Evolutionary conservation across 306 rosid species (phyloP).

Genomic region (Spatholobus suberectus): DNA sequence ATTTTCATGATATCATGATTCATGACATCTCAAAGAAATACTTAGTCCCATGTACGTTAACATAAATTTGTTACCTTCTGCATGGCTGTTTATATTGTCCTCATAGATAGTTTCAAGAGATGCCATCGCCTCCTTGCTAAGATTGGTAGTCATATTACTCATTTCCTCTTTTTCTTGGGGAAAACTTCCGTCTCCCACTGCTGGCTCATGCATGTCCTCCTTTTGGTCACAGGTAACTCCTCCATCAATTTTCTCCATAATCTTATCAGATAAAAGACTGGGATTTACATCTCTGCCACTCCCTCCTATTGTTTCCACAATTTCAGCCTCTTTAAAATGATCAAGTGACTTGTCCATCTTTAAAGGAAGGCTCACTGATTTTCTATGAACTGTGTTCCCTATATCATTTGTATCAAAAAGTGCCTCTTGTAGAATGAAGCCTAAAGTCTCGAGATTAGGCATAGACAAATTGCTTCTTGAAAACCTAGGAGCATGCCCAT

Average conservation of each 20-base stretch:
- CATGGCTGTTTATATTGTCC: constrained; percentile 38
- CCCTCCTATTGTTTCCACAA: constrained; percentile 40
- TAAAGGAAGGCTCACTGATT: constrained; percentile 41
- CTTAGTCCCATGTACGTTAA: background rate
- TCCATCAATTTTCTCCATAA: constrained; percentile 34
- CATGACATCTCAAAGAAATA: constrained; percentile 8
- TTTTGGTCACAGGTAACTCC: constrained; percentile 29
- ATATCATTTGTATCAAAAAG: constrained; percentile 50
- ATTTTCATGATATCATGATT: constrained; percentile 1
- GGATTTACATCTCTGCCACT: constrained; percentile 35
- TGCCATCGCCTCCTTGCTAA: constrained; percentile 41
- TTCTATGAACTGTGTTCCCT: constrained; percentile 48
- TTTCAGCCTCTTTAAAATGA: constrained; percentile 47
- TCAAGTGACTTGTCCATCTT: constrained; percentile 40
- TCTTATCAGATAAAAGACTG: constrained; percentile 34
- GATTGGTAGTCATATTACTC: constrained; percentile 21
- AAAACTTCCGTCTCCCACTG: constrained; percentile 39
- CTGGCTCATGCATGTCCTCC: constrained; percentile 38
- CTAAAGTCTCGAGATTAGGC: constrained; percentile 70
- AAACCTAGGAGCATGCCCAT: constrained; percentile 49
- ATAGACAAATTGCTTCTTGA: constrained; percentile 75
- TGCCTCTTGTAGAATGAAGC: constrained; percentile 67
- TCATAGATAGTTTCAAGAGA: constrained; percentile 44
- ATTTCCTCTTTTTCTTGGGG: constrained; percentile 45
- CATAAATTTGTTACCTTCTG: constrained; percentile 63